Base-by-base conservation (phyloP, 306 rosid species). In the Cicer yamashitae region DNA sequence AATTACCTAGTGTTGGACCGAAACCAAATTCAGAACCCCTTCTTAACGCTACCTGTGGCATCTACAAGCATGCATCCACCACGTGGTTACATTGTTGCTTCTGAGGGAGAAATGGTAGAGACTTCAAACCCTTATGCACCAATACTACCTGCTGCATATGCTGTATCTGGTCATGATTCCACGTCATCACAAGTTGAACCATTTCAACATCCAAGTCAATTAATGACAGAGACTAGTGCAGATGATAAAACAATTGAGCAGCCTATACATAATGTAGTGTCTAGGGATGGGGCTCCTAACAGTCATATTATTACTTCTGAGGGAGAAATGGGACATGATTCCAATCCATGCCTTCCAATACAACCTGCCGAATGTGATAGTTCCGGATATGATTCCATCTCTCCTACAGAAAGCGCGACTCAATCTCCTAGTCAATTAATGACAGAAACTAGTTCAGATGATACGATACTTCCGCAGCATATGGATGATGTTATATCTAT, bases 11-110 rank as follows among this genome's bases (percentile, higher is more conserved):
- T 84, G 83, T 72, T 78, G 34, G 90, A 81, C 40, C 87, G 77
- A 73, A 68, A 67, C 73, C 91, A 88, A 62, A 65, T 75, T 13
- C 83, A 76, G 41, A 92, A 83, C 64, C 89, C 96, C 63, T 83
- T 88, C 77, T 67, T 79, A 58, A 61, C 88, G 1, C 68, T 81
- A 30, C 87, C 90, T 7, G 57, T 53, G 44, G 65, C 67, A 76
- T 80, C 87, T 70, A 58, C 78, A 3, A 86, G 65, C 80, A 81
- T 79, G 77, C 58, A 67, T 47, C 83, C 79, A 46, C 80, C 59
- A 52, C 71, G 66, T 53, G 76, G 79, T 86, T 39, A 58, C 46
- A 18, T 45, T 73, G 83, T 80, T 72, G 58, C 82, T 74, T 70
- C 83, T 40, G 89, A 79, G 66, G 86, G 73, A 83, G 89, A 84